Evolutionary conservation across 441 rosid genomes (phyloP).

Genomic region (Jatropha multifida): DNA sequence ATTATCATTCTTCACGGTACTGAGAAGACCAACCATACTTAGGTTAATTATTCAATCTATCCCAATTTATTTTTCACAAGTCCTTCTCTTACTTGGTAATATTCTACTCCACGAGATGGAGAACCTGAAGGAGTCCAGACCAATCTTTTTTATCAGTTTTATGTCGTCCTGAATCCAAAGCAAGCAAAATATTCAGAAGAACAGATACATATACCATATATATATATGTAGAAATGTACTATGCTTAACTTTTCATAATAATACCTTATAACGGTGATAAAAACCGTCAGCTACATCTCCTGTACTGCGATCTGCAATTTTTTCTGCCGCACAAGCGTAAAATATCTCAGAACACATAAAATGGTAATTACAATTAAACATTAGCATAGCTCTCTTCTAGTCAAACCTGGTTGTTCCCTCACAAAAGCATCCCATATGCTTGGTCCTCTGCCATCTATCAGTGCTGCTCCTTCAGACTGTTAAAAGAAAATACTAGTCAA

Average conservation of each 20-base stretch:
- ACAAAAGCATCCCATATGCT: conserved; percentile 32
- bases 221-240: no score
- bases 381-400: no score
- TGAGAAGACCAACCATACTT: no score
- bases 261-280: conserved; percentile 31
- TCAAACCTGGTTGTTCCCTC: conserved; percentile 11
- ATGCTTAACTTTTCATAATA: no score
- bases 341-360: background rate
- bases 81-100: conserved; percentile 24
- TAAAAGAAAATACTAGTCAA: no score
- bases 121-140: conserved; percentile 28
- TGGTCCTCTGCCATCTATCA: conserved; percentile 24
- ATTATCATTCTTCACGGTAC: no score
- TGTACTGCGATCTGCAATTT: conserved; percentile 29
- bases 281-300: conserved; percentile 37
- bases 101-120: conserved; percentile 30
- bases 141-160: conserved; percentile 23
- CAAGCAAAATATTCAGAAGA: no score
- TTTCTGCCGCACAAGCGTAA: conserved; percentile 20
- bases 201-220: no score
- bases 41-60: no score
- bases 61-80: no score
- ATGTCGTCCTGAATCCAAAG: conserved; percentile 20
- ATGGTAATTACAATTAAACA: background rate
- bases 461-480: conserved; percentile 32